Conservation (phyloP, 2,329 filamentous ascomycete species). For the Onygenales sp. region DNA sequence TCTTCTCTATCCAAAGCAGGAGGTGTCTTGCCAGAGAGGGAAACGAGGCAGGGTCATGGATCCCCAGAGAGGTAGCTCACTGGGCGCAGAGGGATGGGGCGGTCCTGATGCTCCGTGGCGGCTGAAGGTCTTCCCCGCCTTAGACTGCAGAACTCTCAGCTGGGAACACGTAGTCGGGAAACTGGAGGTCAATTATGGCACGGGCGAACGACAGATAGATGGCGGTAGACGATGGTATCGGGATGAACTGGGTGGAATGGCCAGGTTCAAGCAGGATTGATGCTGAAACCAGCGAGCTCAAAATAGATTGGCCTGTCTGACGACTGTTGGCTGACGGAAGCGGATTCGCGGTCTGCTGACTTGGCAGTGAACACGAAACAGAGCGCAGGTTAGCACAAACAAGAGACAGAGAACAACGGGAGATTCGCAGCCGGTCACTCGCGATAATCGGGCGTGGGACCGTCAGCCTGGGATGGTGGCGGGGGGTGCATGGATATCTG, state of each 20-base stretch:
- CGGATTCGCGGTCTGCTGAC: not conserved
- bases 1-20: slow-evolving; percentile 18
- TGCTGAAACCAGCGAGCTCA: not conserved
- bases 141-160: too few species aligned
- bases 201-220: not conserved
- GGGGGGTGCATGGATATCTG: not conserved
- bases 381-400: not conserved
- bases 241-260: not conserved
- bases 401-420: not conserved
- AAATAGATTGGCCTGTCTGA: not conserved
- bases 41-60: not conserved
- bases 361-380: not conserved
- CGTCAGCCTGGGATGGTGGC: not conserved
- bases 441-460: not conserved
- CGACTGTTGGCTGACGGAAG: not conserved
- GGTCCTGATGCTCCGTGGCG: not conserved
- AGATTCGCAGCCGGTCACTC: not conserved
- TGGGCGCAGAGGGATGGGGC: not conserved
- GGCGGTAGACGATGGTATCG: not conserved
- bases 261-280: not conserved
- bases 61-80: not conserved
- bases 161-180: not conserved
- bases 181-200: too few species aligned
- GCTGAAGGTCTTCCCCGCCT: not conserved
- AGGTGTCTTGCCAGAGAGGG: slow-evolving; percentile 15